A percentile compares a stretch with the other conserved stretches of the same genome.
phyloP scores from a whole-genome alignment of 2,329 filamentous ascomycete genomes.

The Cladophialophora exuberans region DNA sequence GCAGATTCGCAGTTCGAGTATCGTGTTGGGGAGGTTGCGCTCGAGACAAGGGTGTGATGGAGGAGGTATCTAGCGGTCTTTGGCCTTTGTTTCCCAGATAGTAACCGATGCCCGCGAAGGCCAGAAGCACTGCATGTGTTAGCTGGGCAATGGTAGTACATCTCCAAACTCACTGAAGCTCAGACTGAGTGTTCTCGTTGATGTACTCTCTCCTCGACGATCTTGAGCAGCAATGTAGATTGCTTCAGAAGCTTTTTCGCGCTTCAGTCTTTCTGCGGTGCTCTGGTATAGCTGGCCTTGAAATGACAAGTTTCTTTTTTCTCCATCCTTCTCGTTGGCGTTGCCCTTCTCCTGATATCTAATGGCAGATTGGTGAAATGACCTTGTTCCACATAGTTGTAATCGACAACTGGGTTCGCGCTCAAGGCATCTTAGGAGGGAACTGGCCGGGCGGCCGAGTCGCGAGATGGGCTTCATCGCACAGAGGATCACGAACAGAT shows the following conservation, averaged over 20 bases:
- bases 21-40: conserved; percentile 58
- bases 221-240: conserved; percentile 34
- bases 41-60: conserved; percentile 59
- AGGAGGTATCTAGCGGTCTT: conserved; percentile 51
- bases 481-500: not conserved
- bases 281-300: conserved; percentile 66
- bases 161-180: conserved; percentile 38
- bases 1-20: conserved; percentile 59
- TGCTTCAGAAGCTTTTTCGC: conserved; percentile 53
- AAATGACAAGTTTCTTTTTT: conserved; percentile 49
- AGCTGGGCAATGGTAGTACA: conserved; percentile 16
- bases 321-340: conserved; percentile 11
- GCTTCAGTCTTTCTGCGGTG: conserved; percentile 60
- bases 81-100: conserved; percentile 58
- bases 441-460: conserved; percentile 15
- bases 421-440: conserved; percentile 19
- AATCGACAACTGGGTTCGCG: not conserved
- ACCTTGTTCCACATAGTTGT: not conserved
- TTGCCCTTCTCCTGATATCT: conserved; percentile 14
- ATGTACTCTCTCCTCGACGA: conserved; percentile 8
- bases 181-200: conserved; percentile 25
- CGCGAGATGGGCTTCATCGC: conserved; percentile 18
- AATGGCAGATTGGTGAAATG: conserved; percentile 21
- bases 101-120: conserved; percentile 58
- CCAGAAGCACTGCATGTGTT: conserved; percentile 49